Conservation (phyloP, 176 grass and related monocot genomes). For the Hyparrhenia diplandra region DNA sequence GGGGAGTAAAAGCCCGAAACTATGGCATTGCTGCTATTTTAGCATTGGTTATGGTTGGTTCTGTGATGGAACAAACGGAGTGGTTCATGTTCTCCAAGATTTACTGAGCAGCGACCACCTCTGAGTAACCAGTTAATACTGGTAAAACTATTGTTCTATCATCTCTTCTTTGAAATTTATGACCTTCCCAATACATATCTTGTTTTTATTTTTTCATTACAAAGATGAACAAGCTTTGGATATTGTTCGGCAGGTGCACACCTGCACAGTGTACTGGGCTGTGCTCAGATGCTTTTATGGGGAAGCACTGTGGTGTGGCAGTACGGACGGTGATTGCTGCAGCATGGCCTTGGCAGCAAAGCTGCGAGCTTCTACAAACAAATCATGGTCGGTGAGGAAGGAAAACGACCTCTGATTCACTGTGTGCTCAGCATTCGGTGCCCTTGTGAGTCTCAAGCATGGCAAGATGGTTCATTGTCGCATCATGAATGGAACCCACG, state of each 20-base stretch:
- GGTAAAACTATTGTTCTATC: constrained; percentile 8
- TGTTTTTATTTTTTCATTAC: constrained; percentile 1
- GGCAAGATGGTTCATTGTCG: constrained; percentile 37
- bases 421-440: neutral
- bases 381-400: neutral
- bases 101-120: neutral
- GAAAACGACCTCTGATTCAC: constrained; percentile 23
- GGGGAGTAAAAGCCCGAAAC: neutral
- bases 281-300: constrained; percentile 25
- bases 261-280: constrained; percentile 27
- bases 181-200: neutral
- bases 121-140: neutral
- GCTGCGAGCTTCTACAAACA: constrained; percentile 3
- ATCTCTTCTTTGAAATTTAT: neutral
- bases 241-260: constrained; percentile 30
- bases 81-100: neutral
- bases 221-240: neutral
- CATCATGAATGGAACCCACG: too few species aligned
- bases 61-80: neutral
- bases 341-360: neutral
- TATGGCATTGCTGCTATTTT: neutral
- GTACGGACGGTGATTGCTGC: constrained; percentile 21
- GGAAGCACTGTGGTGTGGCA: constrained; percentile 20
- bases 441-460: constrained; percentile 28
- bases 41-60: neutral